Evolutionary conservation across 768 basidiomycete species (phyloP), one percentile per base, ranked within the genome.

Genomic region (Naganishia randhawae): DNA sequence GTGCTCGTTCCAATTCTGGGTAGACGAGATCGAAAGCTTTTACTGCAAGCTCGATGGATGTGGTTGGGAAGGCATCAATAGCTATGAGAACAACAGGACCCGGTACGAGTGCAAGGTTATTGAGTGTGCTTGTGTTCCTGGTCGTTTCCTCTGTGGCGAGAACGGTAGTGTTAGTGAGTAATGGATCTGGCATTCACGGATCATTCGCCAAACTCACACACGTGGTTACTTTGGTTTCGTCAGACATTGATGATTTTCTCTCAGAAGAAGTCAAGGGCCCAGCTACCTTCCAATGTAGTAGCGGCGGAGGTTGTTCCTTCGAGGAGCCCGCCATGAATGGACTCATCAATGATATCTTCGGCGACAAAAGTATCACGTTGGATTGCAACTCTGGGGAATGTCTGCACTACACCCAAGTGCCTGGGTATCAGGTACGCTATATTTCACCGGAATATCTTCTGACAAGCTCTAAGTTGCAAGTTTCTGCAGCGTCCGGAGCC

Each of bases 1-100:
- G 0, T 99, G 96, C 77, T 86, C 87, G 27, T 99, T 99, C 84
- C 94, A 99, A 80, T 99, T 99, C 82, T 99, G 96, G 96, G 91
- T 92, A 10, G 92, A 89, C 7, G 84, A 90, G 73, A 85, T 92
- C 66, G 95, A 99, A 78, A 94, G 92, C 0, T 98, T 99, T 80
- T 97, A 96, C 81, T 99, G 96, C 80, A 86, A 86, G 11, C 84
- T 99, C 64, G 84, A 89, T 50, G 77, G 84, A 19, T 98, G 96
- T 65, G 72, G 73, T 25, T 81, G 80, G 80, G 73, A 78, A 57
- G 69, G 70, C 7, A 76, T n/a, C 11, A 57, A 63, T 19, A 65
- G 68, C 39, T 50, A 32, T 17, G 85, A 88, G 65, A 80, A 81
- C 29, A 93, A 96, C 75, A 81, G 81, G 17, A 96, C 91, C 1